Evolutionary conservation across 495 filamentous ascomycete genomes (phyloP).

Genomic region (Haplographium delicatum): DNA sequence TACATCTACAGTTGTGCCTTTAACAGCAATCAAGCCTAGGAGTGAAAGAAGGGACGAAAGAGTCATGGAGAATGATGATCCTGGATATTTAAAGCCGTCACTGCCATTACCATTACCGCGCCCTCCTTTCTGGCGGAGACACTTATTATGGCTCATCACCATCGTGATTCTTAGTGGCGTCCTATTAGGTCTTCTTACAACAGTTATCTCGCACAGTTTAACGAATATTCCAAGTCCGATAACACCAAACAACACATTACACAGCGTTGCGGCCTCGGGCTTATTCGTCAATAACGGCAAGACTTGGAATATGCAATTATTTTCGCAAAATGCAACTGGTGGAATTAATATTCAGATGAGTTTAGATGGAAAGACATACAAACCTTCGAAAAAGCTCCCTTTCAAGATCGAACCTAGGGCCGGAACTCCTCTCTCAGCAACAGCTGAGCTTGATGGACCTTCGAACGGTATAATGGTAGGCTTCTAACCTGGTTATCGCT

Average conservation of each 20-base stretch:
- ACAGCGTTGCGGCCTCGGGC: constrained; percentile 15
- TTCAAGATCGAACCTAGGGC: constrained; percentile 6
- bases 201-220: not conserved
- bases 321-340: constrained; percentile 11
- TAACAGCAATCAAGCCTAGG: too few relatives aligned
- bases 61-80: too few relatives aligned
- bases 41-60: too few relatives aligned
- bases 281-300: constrained; percentile 7
- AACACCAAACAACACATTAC: constrained; percentile 1
- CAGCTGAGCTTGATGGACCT: constrained; percentile 1
- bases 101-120: not conserved
- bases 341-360: constrained; percentile 9
- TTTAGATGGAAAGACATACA: constrained; percentile 6
- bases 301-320: constrained; percentile 16
- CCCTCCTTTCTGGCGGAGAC: not conserved
- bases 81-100: too few relatives aligned
- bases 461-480: constrained; percentile 8
- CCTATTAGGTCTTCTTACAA: not conserved
- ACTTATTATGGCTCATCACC: not conserved
- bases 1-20: too few relatives aligned
- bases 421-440: constrained; percentile 10
- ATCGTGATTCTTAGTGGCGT: not conserved
- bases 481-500: too few relatives aligned
- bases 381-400: not conserved
- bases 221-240: not conserved